Percentiles rank a stretch among this genome's conserved stretches.
These are phyloP conservation scores for Pisolithus microcarpus DNA, from an alignment of 768 basidiomycete species.

Conservation along the genomic window DNA sequence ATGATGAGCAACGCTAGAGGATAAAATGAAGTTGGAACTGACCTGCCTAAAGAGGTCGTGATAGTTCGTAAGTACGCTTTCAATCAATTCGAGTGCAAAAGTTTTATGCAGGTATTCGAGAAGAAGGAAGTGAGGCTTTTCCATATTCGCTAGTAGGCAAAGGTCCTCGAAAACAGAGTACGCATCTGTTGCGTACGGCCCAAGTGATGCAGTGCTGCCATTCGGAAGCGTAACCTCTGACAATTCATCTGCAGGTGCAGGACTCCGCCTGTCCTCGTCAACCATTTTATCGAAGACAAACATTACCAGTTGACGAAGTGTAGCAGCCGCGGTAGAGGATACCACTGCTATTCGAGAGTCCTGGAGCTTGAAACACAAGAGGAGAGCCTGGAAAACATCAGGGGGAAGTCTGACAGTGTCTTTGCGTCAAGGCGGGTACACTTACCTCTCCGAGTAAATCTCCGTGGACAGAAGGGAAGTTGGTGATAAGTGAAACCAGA, in stretches of 20 bases:
- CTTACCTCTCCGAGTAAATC: constrained; percentile 73
- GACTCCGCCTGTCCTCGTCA: constrained; percentile 55
- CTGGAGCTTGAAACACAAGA: constrained; percentile 93
- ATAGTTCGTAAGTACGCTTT: constrained; percentile 93
- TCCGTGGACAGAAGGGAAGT: constrained; percentile 78
- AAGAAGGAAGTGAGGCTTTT: constrained; percentile 75
- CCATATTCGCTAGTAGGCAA: constrained; percentile 78
- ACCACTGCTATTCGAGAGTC: constrained; percentile 95
- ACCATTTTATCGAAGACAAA: constrained; percentile 94
- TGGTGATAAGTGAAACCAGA: constrained; percentile 83
- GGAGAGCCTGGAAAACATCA: constrained; percentile 53
- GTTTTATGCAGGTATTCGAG: constrained; percentile 83
- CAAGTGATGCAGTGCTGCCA: constrained; percentile 53
- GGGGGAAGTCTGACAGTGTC: background rate
- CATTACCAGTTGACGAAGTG: constrained; percentile 93
- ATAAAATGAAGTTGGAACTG: constrained; percentile 7
- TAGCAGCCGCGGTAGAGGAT: constrained; percentile 94
- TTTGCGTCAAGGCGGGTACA: constrained; percentile 5
- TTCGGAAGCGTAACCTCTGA: constrained; percentile 56
- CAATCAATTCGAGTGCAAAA: constrained; percentile 93
- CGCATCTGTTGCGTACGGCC: constrained; percentile 75
- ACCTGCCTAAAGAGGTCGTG: constrained; percentile 81
- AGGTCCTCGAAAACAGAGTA: constrained; percentile 89
- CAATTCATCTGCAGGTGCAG: constrained; percentile 8
- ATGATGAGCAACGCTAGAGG: constrained; percentile 1